Conservation (phyloP, 2,329 filamentous ascomycete genomes). For the Metarhizium brunneum region DNA sequence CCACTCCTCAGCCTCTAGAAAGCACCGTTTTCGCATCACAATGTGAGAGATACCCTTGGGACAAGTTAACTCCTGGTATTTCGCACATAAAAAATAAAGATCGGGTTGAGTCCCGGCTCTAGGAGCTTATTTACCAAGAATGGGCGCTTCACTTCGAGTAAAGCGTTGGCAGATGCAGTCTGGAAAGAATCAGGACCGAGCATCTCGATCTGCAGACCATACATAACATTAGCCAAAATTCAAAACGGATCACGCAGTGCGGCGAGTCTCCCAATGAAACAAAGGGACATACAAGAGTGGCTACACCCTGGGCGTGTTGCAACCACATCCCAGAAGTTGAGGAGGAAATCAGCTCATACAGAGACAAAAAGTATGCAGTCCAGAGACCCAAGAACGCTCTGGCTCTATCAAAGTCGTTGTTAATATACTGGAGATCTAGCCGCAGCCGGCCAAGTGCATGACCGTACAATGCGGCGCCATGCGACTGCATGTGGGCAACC, state of each 20-base stretch:
- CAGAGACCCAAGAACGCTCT: slow-evolving; percentile 8
- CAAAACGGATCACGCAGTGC: background rate
- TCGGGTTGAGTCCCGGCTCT: background rate
- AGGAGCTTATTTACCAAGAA: slow-evolving; percentile 1
- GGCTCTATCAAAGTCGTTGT: background rate
- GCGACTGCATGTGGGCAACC: slow-evolving; percentile 2
- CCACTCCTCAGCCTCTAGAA: slow-evolving; percentile 6
- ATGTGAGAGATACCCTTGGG: slow-evolving; percentile 6
- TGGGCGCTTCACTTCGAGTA: slow-evolving; percentile 6
- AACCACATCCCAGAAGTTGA: slow-evolving; percentile 4
- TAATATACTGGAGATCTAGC: slow-evolving; percentile 5
- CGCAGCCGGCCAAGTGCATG: background rate
- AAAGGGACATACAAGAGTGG: background rate
- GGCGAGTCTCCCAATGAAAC: background rate
- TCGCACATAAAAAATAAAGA: background rate
- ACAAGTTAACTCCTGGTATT: background rate
- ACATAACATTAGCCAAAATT: background rate
- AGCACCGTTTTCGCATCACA: slow-evolving; percentile 4
- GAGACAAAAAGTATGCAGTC: slow-evolving; percentile 6
- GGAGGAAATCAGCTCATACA: slow-evolving; percentile 8
- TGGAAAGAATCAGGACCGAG: slow-evolving; percentile 6
- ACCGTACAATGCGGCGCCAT: slow-evolving; percentile 6
- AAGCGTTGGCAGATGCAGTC: slow-evolving; percentile 2
- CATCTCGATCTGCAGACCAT: slow-evolving; percentile 1
- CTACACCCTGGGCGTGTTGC: slow-evolving; percentile 3